Base-by-base conservation (phyloP, 805 yeast genomes). In the Pichia cephalocereana region DNA sequence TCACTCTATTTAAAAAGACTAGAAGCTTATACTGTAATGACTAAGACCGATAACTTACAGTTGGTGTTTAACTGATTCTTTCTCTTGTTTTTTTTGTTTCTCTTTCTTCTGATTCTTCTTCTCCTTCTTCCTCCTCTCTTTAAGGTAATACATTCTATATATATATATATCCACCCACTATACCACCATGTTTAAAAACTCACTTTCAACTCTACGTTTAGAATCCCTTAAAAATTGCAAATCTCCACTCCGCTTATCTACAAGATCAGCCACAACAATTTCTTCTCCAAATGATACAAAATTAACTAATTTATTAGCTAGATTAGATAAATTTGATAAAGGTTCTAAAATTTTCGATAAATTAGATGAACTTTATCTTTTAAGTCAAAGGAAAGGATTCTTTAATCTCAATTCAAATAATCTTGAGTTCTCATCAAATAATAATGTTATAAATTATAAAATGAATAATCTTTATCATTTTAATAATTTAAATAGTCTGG, bases 311-410 rank as follows among this genome's bases (percentile, higher is more conserved):
- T 41, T 64, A 37, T 51, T 64, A 12, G 50, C 62, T 2, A 58
- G 66, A 46, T 46, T 64, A 31, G 64, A 57, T 38, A 60, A 56
- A 36, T 64, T 64, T 45, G 58, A 63, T 45, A 46, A 53, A 1
- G 54, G 56, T 8, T 52, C 61, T 1, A 42, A 55, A 7, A 64
- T 64, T 6, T 63, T 64, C 40, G 54, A 57, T 26, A 62, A 64
- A 45, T 49, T 64, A 7, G 68, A 64, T 45, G 57, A 56, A 11
- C 51, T 64, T n/a, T 63, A 59, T 44, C 44, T 60, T 42, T 46
- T 64, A 10, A 53, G 63, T n/a, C 63, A 62, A 45, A 56, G 65
- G 46, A 64, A 64, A 47, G 68, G 68, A 2, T 64, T 64, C 38
- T 63, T 59, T 46, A 60, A 62, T 45, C 27, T 56, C 15, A 57